Evolutionary conservation across 345 rosid genomes (phyloP).

Genomic region (Odontarrhena argentea): DNA sequence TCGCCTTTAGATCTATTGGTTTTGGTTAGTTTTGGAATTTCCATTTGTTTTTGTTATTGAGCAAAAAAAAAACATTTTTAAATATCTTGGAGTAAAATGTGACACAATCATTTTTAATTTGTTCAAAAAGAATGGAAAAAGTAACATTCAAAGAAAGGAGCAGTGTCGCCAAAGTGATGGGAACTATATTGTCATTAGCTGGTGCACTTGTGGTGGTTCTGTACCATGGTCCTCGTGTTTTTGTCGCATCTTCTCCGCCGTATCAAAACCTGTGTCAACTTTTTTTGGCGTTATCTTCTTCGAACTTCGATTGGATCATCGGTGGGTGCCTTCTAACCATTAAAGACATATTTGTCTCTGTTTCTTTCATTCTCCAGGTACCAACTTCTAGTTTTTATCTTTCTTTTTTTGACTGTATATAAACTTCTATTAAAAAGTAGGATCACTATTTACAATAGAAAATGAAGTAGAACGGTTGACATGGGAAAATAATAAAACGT

Average conservation of each 20-base stretch:
- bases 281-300: constrained; percentile 45
- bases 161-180: constrained; percentile 76
- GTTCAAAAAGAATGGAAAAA: constrained; percentile 65
- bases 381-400: not conserved
- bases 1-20: too few species aligned
- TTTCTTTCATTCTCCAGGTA: constrained; percentile 87
- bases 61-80: not conserved
- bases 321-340: constrained; percentile 71
- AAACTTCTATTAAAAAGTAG: too few species aligned
- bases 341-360: constrained; percentile 56
- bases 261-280: constrained; percentile 21
- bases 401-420: too few species aligned
- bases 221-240: constrained; percentile 63
- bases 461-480: too few species aligned
- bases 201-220: constrained; percentile 77
- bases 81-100: not conserved
- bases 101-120: constrained; percentile 10
- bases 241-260: constrained; percentile 42
- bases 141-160: constrained; percentile 52
- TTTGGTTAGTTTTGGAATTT: too few species aligned
- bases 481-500: too few species aligned
- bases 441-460: too few species aligned
- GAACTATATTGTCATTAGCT: constrained; percentile 62
- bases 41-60: too few species aligned
- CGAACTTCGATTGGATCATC: constrained; percentile 59